Evolutionary conservation across 495 filamentous ascomycete genomes (phyloP).

Genomic region (Penicillium canescens): DNA sequence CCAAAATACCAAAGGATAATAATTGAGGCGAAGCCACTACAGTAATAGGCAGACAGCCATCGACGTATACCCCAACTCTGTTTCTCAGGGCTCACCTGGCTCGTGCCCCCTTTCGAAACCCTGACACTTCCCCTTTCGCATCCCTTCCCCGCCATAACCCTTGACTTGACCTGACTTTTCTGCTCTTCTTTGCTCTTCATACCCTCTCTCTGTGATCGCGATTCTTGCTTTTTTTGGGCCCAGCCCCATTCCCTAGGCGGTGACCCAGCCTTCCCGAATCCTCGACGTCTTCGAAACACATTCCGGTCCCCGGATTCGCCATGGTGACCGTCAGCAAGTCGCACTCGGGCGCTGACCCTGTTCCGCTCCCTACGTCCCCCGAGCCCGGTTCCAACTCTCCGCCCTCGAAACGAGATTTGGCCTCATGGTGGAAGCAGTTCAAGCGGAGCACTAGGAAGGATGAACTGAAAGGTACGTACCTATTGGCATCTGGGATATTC

Average conservation of each 20-base stretch:
- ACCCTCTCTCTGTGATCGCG: background rate
- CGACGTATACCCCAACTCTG: too few relatives aligned
- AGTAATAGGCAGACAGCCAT: too few relatives aligned
- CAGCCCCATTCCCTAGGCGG: constrained; percentile 42
- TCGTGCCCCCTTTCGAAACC: constrained; percentile 16
- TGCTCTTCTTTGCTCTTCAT: background rate
- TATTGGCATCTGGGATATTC: background rate
- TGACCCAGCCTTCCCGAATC: constrained; percentile 31
- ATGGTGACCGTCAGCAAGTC: constrained; percentile 47
- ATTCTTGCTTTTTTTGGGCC: constrained; percentile 38
- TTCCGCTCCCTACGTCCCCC: constrained; percentile 34
- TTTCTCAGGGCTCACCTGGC: constrained; percentile 4
- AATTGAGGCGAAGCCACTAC: too few relatives aligned
- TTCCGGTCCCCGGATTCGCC: constrained; percentile 15
- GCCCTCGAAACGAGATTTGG: constrained; percentile 75
- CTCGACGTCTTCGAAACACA: background rate
- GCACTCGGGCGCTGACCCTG: constrained; percentile 37
- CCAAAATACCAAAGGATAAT: too few relatives aligned
- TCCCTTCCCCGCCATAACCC: background rate
- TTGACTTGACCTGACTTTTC: background rate
- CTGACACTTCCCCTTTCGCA: constrained; percentile 5
- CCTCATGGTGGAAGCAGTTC: constrained; percentile 92
- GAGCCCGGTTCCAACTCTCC: constrained; percentile 51
- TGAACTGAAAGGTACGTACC: constrained; percentile 69
- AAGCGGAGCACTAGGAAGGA: constrained; percentile 72